Base-by-base conservation (phyloP, 1,284 basidiomycete species). In the Papiliotrema laurentii region DNA sequence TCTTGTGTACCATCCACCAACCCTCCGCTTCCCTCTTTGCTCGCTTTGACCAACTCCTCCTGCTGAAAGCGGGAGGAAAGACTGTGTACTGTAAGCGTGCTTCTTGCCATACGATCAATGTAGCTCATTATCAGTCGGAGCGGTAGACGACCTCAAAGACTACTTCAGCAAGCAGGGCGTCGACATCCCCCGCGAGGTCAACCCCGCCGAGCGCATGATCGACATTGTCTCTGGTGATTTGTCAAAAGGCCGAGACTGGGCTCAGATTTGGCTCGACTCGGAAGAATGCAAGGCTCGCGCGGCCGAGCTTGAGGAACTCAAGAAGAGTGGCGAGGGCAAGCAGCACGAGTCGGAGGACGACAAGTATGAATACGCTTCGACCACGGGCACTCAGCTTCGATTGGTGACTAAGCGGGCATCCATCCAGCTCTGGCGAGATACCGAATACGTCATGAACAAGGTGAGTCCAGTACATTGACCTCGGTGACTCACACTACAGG, bases 181-280 rank as follows among this genome's bases (percentile, higher is more conserved):
- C 16, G 55, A 62, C 10, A 61, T 68, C 36, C 63, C 61, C n/a
- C 55, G 60, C 4, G 74, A 76, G 27, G 76, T 74, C 55, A 81
- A 81, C 68, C 79, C 79, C 5, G 73, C 75, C 54, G 75, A 77
- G 51, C 60, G 59, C 49, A 73, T 74, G 68, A 73, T 75, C 45
- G 72, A 68, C 49, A 56, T 70, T 25, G 66, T 71, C 0, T 69
- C 69, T 3, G 69, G 70, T 16, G 62, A 64, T 19, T 42, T 63
- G 31, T 59, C 61, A 7, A 59, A 54, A 26, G 58, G 79, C 25
- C 76, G 78, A 24, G 85, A 89, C 58, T 89, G 86, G 86, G 81
- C 82, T 36, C 79, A 85, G 46, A 73, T 87, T 14, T 87, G 85
- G 85, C 68, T 79, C 22, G 74, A 72, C 49, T 79, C 68, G 31